These are phyloP conservation scores for Hyparrhenia diplandra DNA, from an alignment of 176 grass and related monocot species.

Conservation along the genomic window DNA sequence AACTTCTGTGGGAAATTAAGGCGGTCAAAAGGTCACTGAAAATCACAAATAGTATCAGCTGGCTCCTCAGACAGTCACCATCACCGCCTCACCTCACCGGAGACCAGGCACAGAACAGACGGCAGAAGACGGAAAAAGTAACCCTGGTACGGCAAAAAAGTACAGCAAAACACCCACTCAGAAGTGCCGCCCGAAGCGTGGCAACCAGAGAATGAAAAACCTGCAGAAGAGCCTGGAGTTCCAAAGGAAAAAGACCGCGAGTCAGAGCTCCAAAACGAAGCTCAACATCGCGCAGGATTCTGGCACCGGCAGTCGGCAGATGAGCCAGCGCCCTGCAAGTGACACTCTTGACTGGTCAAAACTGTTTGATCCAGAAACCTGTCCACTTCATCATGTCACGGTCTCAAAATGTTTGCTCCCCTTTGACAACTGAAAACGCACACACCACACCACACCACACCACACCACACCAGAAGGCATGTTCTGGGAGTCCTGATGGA, in stretches of 20 bases:
- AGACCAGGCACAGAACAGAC: neutral
- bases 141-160: neutral
- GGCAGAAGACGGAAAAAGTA: neutral
- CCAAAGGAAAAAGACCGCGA: neutral
- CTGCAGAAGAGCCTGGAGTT: neutral
- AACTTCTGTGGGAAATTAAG: too few species aligned
- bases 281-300: neutral
- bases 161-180: neutral
- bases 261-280: neutral
- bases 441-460: too few species aligned
- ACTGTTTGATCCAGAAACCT: neutral
- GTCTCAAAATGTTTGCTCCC: too few species aligned
- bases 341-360: conserved; percentile 26
- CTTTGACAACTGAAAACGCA: too few species aligned
- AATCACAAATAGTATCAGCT: neutral
- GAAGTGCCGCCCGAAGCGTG: neutral
- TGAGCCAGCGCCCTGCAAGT: neutral
- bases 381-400: neutral
- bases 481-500: neutral
- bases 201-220: neutral
- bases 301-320: conserved; percentile 37
- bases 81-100: neutral
- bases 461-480: neutral
- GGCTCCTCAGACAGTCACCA: neutral
- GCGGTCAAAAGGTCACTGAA: neutral